phyloP scores from a whole-genome alignment of 352 stramenopile species.

The Phytophthora niederhauseri region DNA sequence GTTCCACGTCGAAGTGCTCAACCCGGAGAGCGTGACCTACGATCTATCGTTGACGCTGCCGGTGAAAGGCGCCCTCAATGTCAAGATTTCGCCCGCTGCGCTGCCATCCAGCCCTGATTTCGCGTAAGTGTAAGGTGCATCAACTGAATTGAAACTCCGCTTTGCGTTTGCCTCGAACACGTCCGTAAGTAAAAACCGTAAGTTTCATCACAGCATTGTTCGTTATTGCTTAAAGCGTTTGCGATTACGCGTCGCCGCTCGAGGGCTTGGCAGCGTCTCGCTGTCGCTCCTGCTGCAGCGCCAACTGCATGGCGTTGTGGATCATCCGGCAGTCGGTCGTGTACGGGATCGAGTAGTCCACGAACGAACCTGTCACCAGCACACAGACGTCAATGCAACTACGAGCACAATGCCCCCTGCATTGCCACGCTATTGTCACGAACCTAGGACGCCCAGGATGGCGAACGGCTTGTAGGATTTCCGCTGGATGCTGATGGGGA shows the following conservation, averaged over 20 bases:
- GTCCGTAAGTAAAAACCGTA: too few species aligned
- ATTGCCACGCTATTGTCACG: background rate
- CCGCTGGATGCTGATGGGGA: conserved; percentile 82
- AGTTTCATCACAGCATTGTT: too few species aligned
- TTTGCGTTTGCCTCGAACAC: background rate
- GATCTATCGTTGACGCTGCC: conserved; percentile 50
- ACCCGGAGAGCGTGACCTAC: conserved; percentile 44
- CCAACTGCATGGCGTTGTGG: conserved; percentile 77
- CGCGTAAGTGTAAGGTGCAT: background rate
- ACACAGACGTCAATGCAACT: background rate
- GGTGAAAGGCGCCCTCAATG: conserved; percentile 31
- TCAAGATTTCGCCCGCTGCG: conserved; percentile 3
- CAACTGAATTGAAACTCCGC: background rate
- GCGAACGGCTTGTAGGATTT: conserved; percentile 53
- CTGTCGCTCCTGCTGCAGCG: conserved; percentile 66
- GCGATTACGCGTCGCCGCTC: background rate
- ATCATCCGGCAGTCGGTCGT: conserved; percentile 82
- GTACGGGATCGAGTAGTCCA: conserved; percentile 88
- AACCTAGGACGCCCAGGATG: conserved; percentile 63
- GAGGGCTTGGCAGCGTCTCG: background rate
- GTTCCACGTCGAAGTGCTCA: conserved; percentile 46
- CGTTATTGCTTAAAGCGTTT: too few species aligned
- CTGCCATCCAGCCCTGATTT: background rate
- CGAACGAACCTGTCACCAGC: conserved; percentile 55
- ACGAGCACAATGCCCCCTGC: background rate